Percentiles rank a stretch among this genome's conserved stretches.
These are phyloP conservation scores for Microsporum ferrugineum DNA, from an alignment of 2,329 filamentous ascomycete genomes.

Conservation along the genomic window DNA sequence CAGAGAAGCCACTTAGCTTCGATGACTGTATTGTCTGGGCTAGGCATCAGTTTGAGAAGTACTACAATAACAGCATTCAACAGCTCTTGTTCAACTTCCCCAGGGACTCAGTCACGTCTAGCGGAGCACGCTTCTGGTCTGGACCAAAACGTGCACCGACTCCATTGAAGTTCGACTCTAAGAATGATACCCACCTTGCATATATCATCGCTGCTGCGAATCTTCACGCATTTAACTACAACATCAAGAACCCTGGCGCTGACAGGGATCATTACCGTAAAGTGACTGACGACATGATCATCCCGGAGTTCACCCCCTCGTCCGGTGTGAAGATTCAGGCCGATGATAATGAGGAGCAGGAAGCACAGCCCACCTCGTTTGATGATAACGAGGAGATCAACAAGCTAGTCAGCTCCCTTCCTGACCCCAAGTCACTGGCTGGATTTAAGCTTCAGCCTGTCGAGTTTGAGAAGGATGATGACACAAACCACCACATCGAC, in stretches of 20 bases:
- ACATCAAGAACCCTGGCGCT: conserved; percentile 72
- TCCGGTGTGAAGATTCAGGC: conserved; percentile 92
- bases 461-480: conserved; percentile 98
- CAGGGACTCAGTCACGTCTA: conserved; percentile 79
- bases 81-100: conserved; percentile 96
- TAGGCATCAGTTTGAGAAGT: conserved; percentile 83
- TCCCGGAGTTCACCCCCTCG: conserved; percentile 87
- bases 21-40: conserved; percentile 97
- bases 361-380: conserved; percentile 71
- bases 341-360: conserved; percentile 61
- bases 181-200: conserved; percentile 73
- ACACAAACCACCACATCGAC: conserved; percentile 95
- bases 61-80: conserved; percentile 93
- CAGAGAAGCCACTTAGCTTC: conserved; percentile 80
- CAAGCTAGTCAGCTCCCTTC: conserved; percentile 59
- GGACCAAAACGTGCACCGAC: conserved; percentile 94
- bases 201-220: conserved; percentile 85
- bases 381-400: conserved; percentile 68
- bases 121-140: conserved; percentile 90
- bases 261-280: conserved; percentile 62
- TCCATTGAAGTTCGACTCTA: conserved; percentile 73
- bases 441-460: conserved; percentile 85
- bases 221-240: conserved; percentile 94
- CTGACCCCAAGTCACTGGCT: conserved; percentile 65
- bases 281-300: conserved; percentile 82